phyloP scores from a whole-genome alignment of 1,139 yeast genomes.

The Saccharomycopsis phalli region DNA sequence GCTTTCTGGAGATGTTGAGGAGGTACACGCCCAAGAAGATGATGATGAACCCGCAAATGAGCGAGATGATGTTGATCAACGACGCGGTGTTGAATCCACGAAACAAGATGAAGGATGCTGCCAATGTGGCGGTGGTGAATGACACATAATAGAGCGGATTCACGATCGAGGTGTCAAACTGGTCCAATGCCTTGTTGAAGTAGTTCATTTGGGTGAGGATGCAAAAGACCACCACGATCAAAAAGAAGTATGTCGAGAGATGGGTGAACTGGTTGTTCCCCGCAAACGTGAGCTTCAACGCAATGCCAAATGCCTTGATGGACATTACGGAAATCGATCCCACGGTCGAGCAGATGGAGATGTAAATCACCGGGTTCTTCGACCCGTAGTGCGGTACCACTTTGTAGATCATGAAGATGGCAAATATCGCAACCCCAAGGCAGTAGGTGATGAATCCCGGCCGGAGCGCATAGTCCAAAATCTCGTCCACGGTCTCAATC shows the following conservation, averaged over 20 bases:
- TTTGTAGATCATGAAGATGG: slow-evolving; percentile 71
- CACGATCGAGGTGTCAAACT: slow-evolving; percentile 86
- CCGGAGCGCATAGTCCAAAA: slow-evolving; percentile 66
- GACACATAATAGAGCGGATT: slow-evolving; percentile 89
- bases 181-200: slow-evolving; percentile 88
- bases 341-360: slow-evolving; percentile 82
- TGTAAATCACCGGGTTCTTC: slow-evolving; percentile 80
- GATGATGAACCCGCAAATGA: slow-evolving; percentile 77
- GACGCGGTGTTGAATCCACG: slow-evolving; percentile 82
- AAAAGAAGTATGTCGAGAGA: slow-evolving; percentile 74
- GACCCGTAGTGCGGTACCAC: slow-evolving; percentile 78
- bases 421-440: slow-evolving; percentile 50
- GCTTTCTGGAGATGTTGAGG: slow-evolving; percentile 69
- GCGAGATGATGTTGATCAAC: slow-evolving; percentile 74
- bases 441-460: slow-evolving; percentile 75
- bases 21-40: slow-evolving; percentile 84
- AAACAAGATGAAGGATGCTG: slow-evolving; percentile 80
- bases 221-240: slow-evolving; percentile 70
- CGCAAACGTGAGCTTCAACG: slow-evolving; percentile 70
- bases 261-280: slow-evolving; percentile 92
- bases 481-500: slow-evolving; percentile 81
- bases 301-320: slow-evolving; percentile 90
- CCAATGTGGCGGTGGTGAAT: slow-evolving; percentile 79
- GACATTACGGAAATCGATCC: slow-evolving; percentile 91
- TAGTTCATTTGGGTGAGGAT: slow-evolving; percentile 89